Evolutionary conservation across 2,329 filamentous ascomycete genomes (phyloP).

Genomic region (Kalmusia sp.): DNA sequence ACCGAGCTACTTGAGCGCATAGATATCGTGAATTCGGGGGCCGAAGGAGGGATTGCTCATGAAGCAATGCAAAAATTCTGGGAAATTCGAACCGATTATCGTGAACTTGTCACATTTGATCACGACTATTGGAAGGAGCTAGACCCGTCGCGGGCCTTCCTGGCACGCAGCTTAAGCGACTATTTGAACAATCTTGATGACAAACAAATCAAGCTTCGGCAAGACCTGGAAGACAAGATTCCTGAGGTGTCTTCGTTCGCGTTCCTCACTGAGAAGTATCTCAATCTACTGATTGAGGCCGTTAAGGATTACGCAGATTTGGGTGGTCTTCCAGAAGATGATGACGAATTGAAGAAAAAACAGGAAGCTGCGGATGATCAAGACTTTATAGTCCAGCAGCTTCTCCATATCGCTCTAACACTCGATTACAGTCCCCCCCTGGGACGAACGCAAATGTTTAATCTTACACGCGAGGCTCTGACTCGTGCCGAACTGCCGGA

Average conservation of each 20-base stretch:
- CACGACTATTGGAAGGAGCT: slow-evolving; percentile 82
- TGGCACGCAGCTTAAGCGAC: slow-evolving; percentile 91
- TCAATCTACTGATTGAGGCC: slow-evolving; percentile 71
- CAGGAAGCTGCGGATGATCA: slow-evolving; percentile 87
- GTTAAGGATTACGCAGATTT: slow-evolving; percentile 59
- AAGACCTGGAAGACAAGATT: slow-evolving; percentile 87
- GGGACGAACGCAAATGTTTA: slow-evolving; percentile 94
- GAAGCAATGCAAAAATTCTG: slow-evolving; percentile 97
- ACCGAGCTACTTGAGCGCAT: slow-evolving; percentile 92
- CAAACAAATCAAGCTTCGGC: slow-evolving; percentile 68
- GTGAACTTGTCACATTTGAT: slow-evolving; percentile 74
- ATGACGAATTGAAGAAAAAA: slow-evolving; percentile 65
- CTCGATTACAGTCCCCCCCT: slow-evolving; percentile 98
- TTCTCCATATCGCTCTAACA: slow-evolving; percentile 89
- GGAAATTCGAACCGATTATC: slow-evolving; percentile 86
- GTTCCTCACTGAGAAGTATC: slow-evolving; percentile 83
- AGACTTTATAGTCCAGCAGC: slow-evolving; percentile 94
- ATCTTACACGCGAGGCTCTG: slow-evolving; percentile 82
- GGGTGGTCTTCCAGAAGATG: slow-evolving; percentile 48
- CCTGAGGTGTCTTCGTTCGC: slow-evolving; percentile 93
- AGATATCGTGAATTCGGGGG: slow-evolving; percentile 87
- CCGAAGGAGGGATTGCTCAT: slow-evolving; percentile 87
- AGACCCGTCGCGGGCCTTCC: slow-evolving; percentile 85
- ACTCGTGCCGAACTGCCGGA: slow-evolving; percentile 89
- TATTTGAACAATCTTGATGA: slow-evolving; percentile 81